Percentiles rank a stretch among this genome's conserved stretches.
Evolutionary conservation across 1,284 basidiomycete species (phyloP).

Genomic region (Malassezia yamatoensis): DNA sequence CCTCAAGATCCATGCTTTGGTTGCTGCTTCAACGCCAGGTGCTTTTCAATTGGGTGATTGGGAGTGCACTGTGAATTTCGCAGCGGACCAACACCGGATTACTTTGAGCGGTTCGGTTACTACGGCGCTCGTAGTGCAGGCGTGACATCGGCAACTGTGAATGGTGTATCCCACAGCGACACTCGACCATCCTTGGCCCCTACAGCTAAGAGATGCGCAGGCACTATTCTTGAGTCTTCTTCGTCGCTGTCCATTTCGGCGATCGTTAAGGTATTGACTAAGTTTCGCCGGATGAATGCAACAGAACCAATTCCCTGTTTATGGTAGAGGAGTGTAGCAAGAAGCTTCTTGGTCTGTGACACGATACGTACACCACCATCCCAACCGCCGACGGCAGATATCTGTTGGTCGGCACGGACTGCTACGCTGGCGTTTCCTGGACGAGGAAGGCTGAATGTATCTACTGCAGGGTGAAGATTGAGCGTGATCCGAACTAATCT

Average conservation of each 20-base stretch:
- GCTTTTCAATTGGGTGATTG: conserved; percentile 11
- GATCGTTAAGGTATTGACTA: neutral
- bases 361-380: conserved; percentile 3
- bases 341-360: neutral
- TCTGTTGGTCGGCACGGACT: neutral
- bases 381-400: conserved; percentile 13
- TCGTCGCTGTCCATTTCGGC: conserved; percentile 3
- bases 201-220: conserved; percentile 2
- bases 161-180: conserved; percentile 11
- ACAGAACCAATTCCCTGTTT: conserved; percentile 10
- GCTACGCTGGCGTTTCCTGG: conserved; percentile 13
- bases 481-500: neutral
- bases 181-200: conserved; percentile 17
- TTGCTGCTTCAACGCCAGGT: conserved; percentile 1
- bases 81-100: neutral
- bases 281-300: neutral
- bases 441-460: neutral
- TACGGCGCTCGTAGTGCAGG: conserved; percentile 3
- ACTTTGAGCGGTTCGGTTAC: neutral
- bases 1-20: neutral
- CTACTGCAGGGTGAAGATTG: neutral
- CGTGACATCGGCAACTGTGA: conserved; percentile 2
- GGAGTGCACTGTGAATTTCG: neutral
- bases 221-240: neutral
- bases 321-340: conserved; percentile 7